Base-by-base conservation (phyloP, 2,329 filamentous ascomycete species). In the Neonectria hederae region DNA sequence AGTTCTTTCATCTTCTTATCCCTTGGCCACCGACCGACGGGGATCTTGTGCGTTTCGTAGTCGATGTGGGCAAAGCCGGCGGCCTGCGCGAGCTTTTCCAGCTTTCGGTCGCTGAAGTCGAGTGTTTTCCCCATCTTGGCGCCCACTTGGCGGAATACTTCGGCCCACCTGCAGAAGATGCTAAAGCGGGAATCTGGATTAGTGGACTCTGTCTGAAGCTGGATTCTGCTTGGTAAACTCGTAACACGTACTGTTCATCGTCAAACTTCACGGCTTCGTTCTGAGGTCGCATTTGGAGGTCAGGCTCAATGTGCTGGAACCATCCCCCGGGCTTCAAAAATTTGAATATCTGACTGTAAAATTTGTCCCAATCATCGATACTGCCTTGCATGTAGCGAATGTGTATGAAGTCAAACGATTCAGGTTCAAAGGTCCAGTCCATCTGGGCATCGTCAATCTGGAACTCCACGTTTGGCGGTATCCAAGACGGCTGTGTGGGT, bases 371-470 rank as follows among this genome's bases (percentile, higher is more conserved):
- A 54, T 79, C 72, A 0, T 53, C 59, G 0, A 80, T 74, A 0
- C 67, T 63, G 0, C 75, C 76, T 2, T 74, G 69, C 8, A 79
- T 46, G 28, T 72, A 74, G 1, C 77, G 74, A 2, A 76, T 67
- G 28, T 79, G 76, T 22, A 79, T 73, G 26, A 75, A 78, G 53
- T 79, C 77, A 24, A 75, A 72, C 0, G 73, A 69, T 1, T 72
- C 65, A 0, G 68, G 66, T 10, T 73, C 65, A 35, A 71, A 74
- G 0, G 86, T 79, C 87, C 87, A 89, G 1, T 74, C 70, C 3
- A 65, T 55, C 21, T 76, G 69, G 9, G 71, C 73, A 35, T 81
- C 77, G 13, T 81, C 79, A 17, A 81, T 75, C 17, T 79, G 72
- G 52, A 81, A 80, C 4, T 70, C 67, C 5, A 78, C 54, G n/a